These are phyloP conservation scores for Penicillium soppii DNA, from an alignment of 495 filamentous ascomycete genomes.

Conservation along the genomic window DNA sequence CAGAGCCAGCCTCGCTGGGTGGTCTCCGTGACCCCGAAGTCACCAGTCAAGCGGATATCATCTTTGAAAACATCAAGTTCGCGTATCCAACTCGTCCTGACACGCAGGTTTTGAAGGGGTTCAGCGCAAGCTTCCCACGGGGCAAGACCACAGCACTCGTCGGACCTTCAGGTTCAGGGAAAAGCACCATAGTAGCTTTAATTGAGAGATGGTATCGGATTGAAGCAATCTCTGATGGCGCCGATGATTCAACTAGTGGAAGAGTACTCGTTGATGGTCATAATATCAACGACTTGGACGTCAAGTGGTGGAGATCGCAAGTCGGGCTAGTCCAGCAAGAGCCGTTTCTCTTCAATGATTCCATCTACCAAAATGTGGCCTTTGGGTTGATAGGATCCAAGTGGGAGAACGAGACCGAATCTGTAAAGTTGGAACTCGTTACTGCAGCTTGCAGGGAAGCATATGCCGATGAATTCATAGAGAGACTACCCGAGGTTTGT, in stretches of 20 bases:
- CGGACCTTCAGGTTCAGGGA: constrained; percentile 59
- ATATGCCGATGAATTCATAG: constrained; percentile 46
- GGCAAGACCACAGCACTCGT: constrained; percentile 58
- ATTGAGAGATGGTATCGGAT: constrained; percentile 61
- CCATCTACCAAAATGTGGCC: constrained; percentile 75
- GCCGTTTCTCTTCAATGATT: constrained; percentile 61
- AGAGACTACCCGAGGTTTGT: constrained; percentile 28
- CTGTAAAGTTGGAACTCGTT: constrained; percentile 43
- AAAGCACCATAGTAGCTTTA: constrained; percentile 65
- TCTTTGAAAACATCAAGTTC: constrained; percentile 59
- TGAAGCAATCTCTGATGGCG: constrained; percentile 9
- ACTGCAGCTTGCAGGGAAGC: constrained; percentile 64
- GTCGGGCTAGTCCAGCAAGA: constrained; percentile 66
- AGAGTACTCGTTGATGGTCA: constrained; percentile 41
- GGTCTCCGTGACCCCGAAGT: constrained; percentile 26
- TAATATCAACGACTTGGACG: constrained; percentile 61
- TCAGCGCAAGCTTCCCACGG: constrained; percentile 39
- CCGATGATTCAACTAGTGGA: constrained; percentile 36
- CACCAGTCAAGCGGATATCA: constrained; percentile 46
- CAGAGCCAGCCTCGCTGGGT: constrained; percentile 33
- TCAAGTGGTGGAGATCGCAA: constrained; percentile 79
- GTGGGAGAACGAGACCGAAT: constrained; percentile 51
- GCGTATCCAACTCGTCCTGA: constrained; percentile 54
- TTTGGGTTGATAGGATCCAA: constrained; percentile 71
- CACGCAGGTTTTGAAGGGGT: constrained; percentile 35